Evolutionary conservation across 2,329 filamentous ascomycete genomes (phyloP).

Genomic region (Fusarium concolor): DNA sequence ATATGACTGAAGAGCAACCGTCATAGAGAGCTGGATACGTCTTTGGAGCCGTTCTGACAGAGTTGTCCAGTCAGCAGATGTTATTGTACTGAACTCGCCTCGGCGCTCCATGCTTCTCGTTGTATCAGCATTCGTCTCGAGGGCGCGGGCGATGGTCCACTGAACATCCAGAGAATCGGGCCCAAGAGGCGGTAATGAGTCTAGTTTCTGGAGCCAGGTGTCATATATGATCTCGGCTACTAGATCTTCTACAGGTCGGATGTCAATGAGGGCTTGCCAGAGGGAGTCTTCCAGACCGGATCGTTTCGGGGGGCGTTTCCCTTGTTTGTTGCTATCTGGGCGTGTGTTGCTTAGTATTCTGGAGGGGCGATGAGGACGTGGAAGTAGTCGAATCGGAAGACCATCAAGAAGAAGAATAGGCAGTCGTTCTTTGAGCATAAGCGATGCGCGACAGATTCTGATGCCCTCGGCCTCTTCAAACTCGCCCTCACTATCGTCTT

Average conservation of each 20-base stretch:
- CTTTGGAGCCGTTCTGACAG: constrained; percentile 42
- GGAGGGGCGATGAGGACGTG: constrained; percentile 10
- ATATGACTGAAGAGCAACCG: constrained; percentile 13
- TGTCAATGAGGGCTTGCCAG: constrained; percentile 34
- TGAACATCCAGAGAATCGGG: constrained; percentile 30
- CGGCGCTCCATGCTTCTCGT: constrained; percentile 37
- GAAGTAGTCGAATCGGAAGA: constrained; percentile 18
- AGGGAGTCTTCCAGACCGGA: constrained; percentile 39
- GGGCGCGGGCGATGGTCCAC: constrained; percentile 36
- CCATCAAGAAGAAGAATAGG: constrained; percentile 43
- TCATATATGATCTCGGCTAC: constrained; percentile 45
- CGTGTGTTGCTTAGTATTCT: constrained; percentile 8
- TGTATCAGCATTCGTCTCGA: constrained; percentile 45
- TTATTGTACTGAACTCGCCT: constrained; percentile 25
- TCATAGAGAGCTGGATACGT: constrained; percentile 36
- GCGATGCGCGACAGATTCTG: constrained; percentile 40
- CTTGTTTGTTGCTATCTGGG: not conserved
- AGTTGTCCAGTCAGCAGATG: constrained; percentile 36
- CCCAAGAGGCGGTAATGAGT: constrained; percentile 31
- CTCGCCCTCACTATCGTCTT: not conserved
- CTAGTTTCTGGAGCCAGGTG: constrained; percentile 44
- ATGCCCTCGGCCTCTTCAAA: constrained; percentile 27
- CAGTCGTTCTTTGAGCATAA: constrained; percentile 35
- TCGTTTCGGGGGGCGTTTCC: constrained; percentile 5
- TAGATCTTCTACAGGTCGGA: constrained; percentile 26